A percentile compares a stretch with the other conserved stretches of the same genome.
Conservation (phyloP, 805 yeast genomes). For the Torulaspora microellipsoides region DNA sequence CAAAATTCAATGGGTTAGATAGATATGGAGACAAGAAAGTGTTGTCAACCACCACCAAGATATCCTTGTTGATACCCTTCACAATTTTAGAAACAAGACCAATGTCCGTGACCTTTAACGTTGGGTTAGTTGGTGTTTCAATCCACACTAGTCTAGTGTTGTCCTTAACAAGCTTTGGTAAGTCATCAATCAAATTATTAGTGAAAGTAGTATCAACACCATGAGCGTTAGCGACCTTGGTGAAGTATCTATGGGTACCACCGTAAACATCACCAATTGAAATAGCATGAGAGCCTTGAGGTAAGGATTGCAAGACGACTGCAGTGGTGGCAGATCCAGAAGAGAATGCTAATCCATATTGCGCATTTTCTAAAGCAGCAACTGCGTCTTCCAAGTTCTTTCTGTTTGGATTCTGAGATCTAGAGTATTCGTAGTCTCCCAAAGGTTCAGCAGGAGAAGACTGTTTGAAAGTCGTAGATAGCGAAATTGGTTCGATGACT, state of each 20-base stretch:
- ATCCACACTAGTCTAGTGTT: constrained; percentile 80
- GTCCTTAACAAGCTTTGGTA: constrained; percentile 49
- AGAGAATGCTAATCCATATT: constrained; percentile 68
- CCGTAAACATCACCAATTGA: constrained; percentile 87
- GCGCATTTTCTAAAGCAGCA: constrained; percentile 74
- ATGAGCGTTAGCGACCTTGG: constrained; percentile 76
- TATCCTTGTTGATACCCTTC: constrained; percentile 46
- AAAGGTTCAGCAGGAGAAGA: constrained; percentile 70
- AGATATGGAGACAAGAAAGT: constrained; percentile 84
- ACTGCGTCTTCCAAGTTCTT: constrained; percentile 72
- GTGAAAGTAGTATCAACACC: constrained; percentile 70
- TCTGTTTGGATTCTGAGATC: constrained; percentile 86
- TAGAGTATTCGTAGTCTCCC: constrained; percentile 76
- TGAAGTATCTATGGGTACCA: constrained; percentile 87
- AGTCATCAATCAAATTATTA: constrained; percentile 55
- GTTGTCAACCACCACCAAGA: constrained; percentile 75
- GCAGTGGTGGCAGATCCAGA: constrained; percentile 90
- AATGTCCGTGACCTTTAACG: constrained; percentile 74
- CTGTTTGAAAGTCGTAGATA: constrained; percentile 84
- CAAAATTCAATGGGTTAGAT: constrained; percentile 75
- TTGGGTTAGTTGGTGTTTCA: constrained; percentile 87
- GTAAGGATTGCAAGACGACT: constrained; percentile 65
- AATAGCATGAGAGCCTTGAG: constrained; percentile 67
- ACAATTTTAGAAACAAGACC: constrained; percentile 54
- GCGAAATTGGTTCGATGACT: constrained; percentile 77